Percentiles rank a stretch among this genome's conserved stretches.
These are phyloP conservation scores for Crassisporium funariophilum DNA, from an alignment of 768 basidiomycete species.

Conservation along the genomic window DNA sequence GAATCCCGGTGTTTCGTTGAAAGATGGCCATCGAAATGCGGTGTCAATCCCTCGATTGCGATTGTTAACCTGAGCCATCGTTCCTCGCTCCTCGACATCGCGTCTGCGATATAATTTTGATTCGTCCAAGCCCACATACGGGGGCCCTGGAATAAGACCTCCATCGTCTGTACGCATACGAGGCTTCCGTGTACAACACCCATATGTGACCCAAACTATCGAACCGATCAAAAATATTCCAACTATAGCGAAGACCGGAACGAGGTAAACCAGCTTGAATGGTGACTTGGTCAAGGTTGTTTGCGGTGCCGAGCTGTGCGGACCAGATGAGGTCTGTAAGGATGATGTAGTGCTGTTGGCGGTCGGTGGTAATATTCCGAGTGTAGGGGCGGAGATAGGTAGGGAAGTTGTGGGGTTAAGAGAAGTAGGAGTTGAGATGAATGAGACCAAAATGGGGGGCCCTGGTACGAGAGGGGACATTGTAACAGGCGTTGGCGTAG, in stretches of 20 bases:
- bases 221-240: conserved; percentile 33
- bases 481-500: background rate
- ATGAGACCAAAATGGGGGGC: conserved; percentile 13
- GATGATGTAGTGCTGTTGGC: background rate
- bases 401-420: background rate
- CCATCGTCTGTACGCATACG: conserved; percentile 18
- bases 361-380: background rate
- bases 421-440: conserved; percentile 13
- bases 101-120: background rate
- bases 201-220: conserved; percentile 37
- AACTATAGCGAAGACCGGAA: conserved; percentile 33
- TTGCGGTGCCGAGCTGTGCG: conserved; percentile 2
- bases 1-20: conserved; percentile 15
- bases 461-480: background rate
- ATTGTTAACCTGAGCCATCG: conserved; percentile 1
- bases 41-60: background rate
- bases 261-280: conserved; percentile 26
- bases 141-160: conserved; percentile 24
- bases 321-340: background rate
- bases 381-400: background rate
- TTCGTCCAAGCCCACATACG: conserved; percentile 15
- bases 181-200: conserved; percentile 29
- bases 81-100: conserved; percentile 3
- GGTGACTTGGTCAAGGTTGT: conserved; percentile 13
- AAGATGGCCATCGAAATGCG: conserved; percentile 20